These are phyloP conservation scores for Thielaviopsis ethacetica DNA, from an alignment of 2,329 filamentous ascomycete species.

Conservation along the genomic window DNA sequence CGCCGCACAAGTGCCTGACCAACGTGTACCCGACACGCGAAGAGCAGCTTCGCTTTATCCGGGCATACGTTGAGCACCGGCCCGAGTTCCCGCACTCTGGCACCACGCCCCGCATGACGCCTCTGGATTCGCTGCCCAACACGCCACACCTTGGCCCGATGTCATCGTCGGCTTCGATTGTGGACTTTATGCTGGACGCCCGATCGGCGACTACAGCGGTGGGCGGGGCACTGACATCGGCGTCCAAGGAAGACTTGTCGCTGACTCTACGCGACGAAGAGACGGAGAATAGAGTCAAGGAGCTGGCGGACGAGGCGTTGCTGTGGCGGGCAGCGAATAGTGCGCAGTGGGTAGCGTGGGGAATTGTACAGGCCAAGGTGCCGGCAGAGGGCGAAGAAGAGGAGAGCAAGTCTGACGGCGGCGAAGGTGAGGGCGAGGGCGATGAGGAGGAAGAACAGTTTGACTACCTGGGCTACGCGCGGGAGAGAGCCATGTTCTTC, in stretches of 20 bases:
- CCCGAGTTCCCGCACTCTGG: constrained; percentile 44
- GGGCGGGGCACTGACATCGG: constrained; percentile 19
- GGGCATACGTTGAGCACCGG: constrained; percentile 71
- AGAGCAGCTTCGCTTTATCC: constrained; percentile 72
- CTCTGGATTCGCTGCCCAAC: constrained; percentile 24
- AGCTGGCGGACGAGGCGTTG: constrained; percentile 60
- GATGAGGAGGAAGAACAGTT: constrained; percentile 50
- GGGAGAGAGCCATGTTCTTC: constrained; percentile 83
- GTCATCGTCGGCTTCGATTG: constrained; percentile 34
- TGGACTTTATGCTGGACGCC: constrained; percentile 72
- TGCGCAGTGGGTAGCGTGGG: constrained; percentile 89
- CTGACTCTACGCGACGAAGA: constrained; percentile 39
- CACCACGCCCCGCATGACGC: constrained; percentile 33
- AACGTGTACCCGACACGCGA: constrained; percentile 58
- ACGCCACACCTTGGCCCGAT: constrained; percentile 23
- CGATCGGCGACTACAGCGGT: constrained; percentile 38
- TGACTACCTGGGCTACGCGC: constrained; percentile 82
- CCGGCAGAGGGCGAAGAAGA: constrained; percentile 17
- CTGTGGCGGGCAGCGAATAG: constrained; percentile 82
- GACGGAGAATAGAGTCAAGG: constrained; percentile 49
- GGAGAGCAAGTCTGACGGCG: constrained; percentile 14
- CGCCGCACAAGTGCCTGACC: constrained; percentile 51
- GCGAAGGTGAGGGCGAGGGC: constrained; percentile 24
- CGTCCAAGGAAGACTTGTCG: constrained; percentile 34
- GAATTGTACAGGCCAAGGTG: constrained; percentile 84